Evolutionary conservation across 2,329 filamentous ascomycete genomes (phyloP).

Genomic region (Byssochlamys sp.): DNA sequence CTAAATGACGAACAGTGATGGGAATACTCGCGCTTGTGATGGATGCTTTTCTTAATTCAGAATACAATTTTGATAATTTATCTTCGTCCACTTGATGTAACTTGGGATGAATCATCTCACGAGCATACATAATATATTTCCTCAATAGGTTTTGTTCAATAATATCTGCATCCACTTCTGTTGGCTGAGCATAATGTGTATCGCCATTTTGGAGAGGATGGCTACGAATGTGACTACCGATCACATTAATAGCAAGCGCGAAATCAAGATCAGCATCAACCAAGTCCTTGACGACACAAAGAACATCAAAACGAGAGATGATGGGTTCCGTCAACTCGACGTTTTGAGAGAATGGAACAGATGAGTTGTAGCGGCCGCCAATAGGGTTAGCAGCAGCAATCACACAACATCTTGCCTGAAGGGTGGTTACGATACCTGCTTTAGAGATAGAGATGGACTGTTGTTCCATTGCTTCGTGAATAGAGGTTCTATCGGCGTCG

Average conservation of each 20-base stretch:
- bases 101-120: slow-evolving; percentile 80
- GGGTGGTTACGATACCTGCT: slow-evolving; percentile 91
- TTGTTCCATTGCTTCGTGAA: slow-evolving; percentile 99
- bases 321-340: slow-evolving; percentile 96
- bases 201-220: slow-evolving; percentile 52
- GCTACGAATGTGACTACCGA: slow-evolving; percentile 83
- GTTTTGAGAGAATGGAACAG: slow-evolving; percentile 88
- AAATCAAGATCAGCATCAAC: slow-evolving; percentile 90
- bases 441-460: slow-evolving; percentile 99
- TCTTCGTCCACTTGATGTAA: slow-evolving; percentile 96
- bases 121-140: slow-evolving; percentile 93
- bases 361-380: slow-evolving; percentile 91
- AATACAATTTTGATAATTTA: slow-evolving; percentile 86
- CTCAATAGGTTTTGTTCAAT: slow-evolving; percentile 83
- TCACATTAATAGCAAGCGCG: slow-evolving; percentile 84
- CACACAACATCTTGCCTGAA: slow-evolving; percentile 91
- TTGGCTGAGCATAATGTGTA: slow-evolving; percentile 37
- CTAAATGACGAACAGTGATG: slow-evolving; percentile 84
- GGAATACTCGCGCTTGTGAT: slow-evolving; percentile 91
- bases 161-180: slow-evolving; percentile 52
- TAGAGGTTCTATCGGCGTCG: slow-evolving; percentile 92
- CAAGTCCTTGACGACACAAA: slow-evolving; percentile 93
- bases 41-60: slow-evolving; percentile 89
- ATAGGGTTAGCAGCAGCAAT: slow-evolving; percentile 95
- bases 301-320: slow-evolving; percentile 91